Percentiles rank a stretch among this genome's conserved stretches.
Conservation (phyloP, 768 basidiomycete species). For the Panaeolus papilionaceus region DNA sequence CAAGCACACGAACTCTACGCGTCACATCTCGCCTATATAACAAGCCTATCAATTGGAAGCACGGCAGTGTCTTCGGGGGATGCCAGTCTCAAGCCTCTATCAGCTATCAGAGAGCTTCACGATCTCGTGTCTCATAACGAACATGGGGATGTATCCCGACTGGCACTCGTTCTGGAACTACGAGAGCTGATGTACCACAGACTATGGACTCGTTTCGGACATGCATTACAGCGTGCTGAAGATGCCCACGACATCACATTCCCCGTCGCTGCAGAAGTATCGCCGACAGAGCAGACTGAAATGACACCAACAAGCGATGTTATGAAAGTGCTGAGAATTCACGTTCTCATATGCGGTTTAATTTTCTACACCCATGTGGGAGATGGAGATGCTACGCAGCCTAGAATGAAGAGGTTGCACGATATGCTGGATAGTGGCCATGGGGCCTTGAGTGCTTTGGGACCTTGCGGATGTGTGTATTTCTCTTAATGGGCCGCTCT, state of each 20-base stretch:
- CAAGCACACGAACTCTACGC: conserved; percentile 60
- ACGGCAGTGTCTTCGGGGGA: not conserved
- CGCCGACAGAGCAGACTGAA: conserved; percentile 29
- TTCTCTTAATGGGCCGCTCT: conserved; percentile 12
- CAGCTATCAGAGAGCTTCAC: conserved; percentile 42
- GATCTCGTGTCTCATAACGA: conserved; percentile 30
- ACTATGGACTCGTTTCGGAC: conserved; percentile 57
- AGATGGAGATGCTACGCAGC: conserved; percentile 49
- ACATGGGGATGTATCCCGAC: conserved; percentile 52
- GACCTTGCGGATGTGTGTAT: conserved; percentile 38
- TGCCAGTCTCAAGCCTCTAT: conserved; percentile 33
- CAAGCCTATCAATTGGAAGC: conserved; percentile 33
- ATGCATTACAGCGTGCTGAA: conserved; percentile 58
- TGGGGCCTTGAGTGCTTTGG: conserved; percentile 47
- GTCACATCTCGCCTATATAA: conserved; percentile 62
- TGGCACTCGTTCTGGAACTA: conserved; percentile 62
- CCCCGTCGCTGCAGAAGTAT: not conserved
- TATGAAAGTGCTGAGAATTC: conserved; percentile 45
- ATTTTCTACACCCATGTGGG: conserved; percentile 69
- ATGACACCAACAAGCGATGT: not conserved
- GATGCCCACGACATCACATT: conserved; percentile 47
- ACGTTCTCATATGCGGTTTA: conserved; percentile 67
- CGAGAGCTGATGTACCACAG: conserved; percentile 60
- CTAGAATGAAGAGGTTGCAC: conserved; percentile 64
- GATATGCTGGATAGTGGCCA: conserved; percentile 71